Evolutionary conservation across 2,329 filamentous ascomycete genomes (phyloP).

Genomic region (Lasiodiplodia theobromae): DNA sequence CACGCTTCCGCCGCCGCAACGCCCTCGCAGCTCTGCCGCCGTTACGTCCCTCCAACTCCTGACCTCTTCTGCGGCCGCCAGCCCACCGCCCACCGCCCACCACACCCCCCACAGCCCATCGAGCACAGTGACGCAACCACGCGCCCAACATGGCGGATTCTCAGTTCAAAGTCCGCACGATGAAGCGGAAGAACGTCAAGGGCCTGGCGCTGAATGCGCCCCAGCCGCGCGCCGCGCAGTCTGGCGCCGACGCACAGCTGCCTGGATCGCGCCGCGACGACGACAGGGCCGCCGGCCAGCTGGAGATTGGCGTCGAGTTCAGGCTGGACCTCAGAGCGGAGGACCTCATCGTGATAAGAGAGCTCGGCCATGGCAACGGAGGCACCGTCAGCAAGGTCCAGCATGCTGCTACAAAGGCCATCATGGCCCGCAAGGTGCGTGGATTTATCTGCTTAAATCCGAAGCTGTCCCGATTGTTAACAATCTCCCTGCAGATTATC

Average conservation of each 20-base stretch:
- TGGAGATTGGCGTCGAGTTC: constrained; percentile 98
- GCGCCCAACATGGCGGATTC: constrained; percentile 56
- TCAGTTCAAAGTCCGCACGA: constrained; percentile 72
- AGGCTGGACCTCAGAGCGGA: constrained; percentile 90
- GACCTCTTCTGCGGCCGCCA: constrained; percentile 52
- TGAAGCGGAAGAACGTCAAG: constrained; percentile 99
- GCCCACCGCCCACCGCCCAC: constrained; percentile 39
- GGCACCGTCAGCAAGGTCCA: constrained; percentile 98
- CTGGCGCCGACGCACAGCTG: constrained; percentile 72
- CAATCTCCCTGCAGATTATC: constrained; percentile 71
- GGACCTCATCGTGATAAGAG: constrained; percentile 90
- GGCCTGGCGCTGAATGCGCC: constrained; percentile 86
- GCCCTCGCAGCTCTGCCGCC: constrained; percentile 3
- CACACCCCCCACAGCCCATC: constrained; percentile 12
- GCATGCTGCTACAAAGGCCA: constrained; percentile 90
- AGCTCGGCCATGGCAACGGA: constrained; percentile 94
- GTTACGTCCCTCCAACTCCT: constrained; percentile 22
- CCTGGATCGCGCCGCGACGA: constrained; percentile 67
- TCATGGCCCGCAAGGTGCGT: constrained; percentile 95
- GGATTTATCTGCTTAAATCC: background rate
- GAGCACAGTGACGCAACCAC: constrained; percentile 25
- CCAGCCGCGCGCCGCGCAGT: constrained; percentile 75
- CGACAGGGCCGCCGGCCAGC: constrained; percentile 69
- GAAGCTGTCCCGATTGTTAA: constrained; percentile 25
- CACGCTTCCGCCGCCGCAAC: constrained; percentile 5